Percentiles rank a stretch among this genome's conserved stretches.
phyloP scores from a whole-genome alignment of 306 rosid genomes.

The Vigna unguiculata region DNA sequence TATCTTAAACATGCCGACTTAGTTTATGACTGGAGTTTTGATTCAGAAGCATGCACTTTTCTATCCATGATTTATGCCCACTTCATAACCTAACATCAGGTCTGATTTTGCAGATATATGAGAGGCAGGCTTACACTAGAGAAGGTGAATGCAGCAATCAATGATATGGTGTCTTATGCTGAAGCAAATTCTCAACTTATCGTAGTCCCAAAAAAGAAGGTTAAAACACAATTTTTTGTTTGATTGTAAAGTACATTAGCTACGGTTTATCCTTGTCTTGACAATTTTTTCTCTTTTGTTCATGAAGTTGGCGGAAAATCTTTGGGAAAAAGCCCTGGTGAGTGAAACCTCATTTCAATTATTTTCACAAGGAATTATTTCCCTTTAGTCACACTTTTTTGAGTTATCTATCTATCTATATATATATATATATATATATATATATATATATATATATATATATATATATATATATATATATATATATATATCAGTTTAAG shows the following conservation, averaged over 20 bases:
- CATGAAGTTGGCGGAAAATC: slow-evolving; percentile 79
- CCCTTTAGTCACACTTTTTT: slow-evolving; percentile 1
- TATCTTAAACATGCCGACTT: slow-evolving; percentile 9
- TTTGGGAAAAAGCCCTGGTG: slow-evolving; percentile 89
- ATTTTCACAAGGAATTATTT: slow-evolving; percentile 2
- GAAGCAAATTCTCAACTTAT: slow-evolving; percentile 85
- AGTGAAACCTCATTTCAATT: slow-evolving; percentile 47
- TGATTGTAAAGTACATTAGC: slow-evolving; percentile 33
- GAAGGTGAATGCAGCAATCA: slow-evolving; percentile 85
- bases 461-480: too few relatives aligned
- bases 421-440: too few relatives aligned
- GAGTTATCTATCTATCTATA: background rate
- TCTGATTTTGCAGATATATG: slow-evolving; percentile 71
- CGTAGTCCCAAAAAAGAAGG: slow-evolving; percentile 84
- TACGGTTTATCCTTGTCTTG: slow-evolving; percentile 34
- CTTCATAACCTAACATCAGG: slow-evolving; percentile 21
- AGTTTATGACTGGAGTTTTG: background rate
- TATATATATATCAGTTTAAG: background rate
- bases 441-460: too few relatives aligned
- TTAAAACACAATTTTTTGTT: slow-evolving; percentile 42
- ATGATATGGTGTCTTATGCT: slow-evolving; percentile 85
- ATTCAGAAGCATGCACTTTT: slow-evolving; percentile 21
- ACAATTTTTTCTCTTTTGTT: slow-evolving; percentile 42
- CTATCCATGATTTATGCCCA: slow-evolving; percentile 21
- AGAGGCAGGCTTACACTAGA: slow-evolving; percentile 95